Conservation (phyloP, 2,329 filamentous ascomycete species). For the Coniella vitis region DNA sequence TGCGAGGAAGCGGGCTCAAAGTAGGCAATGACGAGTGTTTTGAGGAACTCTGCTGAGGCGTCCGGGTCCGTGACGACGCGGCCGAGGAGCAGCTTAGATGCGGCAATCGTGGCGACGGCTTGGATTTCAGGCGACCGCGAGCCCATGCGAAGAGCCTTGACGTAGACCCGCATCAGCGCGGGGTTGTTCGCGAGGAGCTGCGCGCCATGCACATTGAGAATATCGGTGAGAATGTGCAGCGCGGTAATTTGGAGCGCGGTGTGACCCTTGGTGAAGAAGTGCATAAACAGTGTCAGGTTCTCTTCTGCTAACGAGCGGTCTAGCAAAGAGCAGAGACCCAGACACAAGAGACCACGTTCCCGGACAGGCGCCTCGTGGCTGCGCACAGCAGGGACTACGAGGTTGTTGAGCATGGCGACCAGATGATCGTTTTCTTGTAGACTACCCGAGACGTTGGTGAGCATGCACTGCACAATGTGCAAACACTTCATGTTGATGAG, state of each 20-base stretch:
- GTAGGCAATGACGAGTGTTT: slow-evolving; percentile 76
- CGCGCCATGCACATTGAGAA: slow-evolving; percentile 80
- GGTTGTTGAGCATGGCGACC: slow-evolving; percentile 96
- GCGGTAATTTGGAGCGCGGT: slow-evolving; percentile 83
- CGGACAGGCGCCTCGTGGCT: slow-evolving; percentile 89
- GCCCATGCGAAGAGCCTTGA: slow-evolving; percentile 70
- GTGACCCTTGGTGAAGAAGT: slow-evolving; percentile 92
- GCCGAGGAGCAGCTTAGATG: slow-evolving; percentile 80
- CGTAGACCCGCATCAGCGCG: slow-evolving; percentile 75
- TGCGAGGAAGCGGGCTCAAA: slow-evolving; percentile 77
- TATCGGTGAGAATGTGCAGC: slow-evolving; percentile 86
- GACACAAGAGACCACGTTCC: slow-evolving; percentile 80
- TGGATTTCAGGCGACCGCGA: slow-evolving; percentile 67
- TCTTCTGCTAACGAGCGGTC: slow-evolving; percentile 88
- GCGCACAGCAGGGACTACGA: slow-evolving; percentile 90
- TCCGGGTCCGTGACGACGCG: slow-evolving; percentile 66
- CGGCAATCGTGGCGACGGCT: slow-evolving; percentile 70
- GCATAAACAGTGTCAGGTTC: slow-evolving; percentile 87
- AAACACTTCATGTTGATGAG: slow-evolving; percentile 98
- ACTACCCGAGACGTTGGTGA: slow-evolving; percentile 83
- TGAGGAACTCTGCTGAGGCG: slow-evolving; percentile 67
- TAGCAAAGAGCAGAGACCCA: slow-evolving; percentile 85
- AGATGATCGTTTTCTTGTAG: slow-evolving; percentile 84
- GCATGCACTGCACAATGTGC: slow-evolving; percentile 95
- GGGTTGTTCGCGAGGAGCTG: slow-evolving; percentile 64